These are phyloP conservation scores for Exophiala sp. DNA, from an alignment of 2,329 filamentous ascomycete species.

Conservation along the genomic window DNA sequence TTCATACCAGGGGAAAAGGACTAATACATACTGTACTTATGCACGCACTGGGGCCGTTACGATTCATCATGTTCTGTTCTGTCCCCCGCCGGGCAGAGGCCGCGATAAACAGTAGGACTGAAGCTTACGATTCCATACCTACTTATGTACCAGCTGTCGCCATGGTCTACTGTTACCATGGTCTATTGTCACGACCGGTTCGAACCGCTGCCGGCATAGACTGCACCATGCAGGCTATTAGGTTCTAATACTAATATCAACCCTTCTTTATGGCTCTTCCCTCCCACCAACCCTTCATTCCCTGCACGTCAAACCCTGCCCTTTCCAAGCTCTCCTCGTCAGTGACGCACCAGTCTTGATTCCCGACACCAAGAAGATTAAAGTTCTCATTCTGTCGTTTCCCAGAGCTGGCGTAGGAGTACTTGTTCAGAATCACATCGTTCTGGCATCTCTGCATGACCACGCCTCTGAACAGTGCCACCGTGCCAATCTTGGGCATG, in stretches of 20 bases:
- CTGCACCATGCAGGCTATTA: too few relatives aligned
- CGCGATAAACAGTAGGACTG: too few relatives aligned
- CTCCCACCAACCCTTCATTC: slow-evolving; percentile 27
- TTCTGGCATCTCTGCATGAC: slow-evolving; percentile 30
- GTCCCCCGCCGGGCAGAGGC: too few relatives aligned
- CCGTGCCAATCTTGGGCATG: slow-evolving; percentile 29
- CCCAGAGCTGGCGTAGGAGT: slow-evolving; percentile 17
- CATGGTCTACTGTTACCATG: too few relatives aligned
- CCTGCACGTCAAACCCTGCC: slow-evolving; percentile 22
- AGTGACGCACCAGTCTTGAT: slow-evolving; percentile 28
- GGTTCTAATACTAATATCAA: too few relatives aligned
- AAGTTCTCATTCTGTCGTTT: neutral
- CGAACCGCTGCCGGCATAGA: neutral
- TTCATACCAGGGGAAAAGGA: too few relatives aligned
- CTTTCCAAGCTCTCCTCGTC: slow-evolving; percentile 20
- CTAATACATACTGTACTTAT: too few relatives aligned
- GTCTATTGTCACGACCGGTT: too few relatives aligned
- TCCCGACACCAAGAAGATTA: neutral
- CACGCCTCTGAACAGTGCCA: slow-evolving; percentile 30
- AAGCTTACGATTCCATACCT: too few relatives aligned
- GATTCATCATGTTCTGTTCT: too few relatives aligned
- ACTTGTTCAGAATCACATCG: slow-evolving; percentile 32
- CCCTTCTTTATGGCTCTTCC: slow-evolving; percentile 7
- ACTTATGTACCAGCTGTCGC: too few relatives aligned
- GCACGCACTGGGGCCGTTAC: too few relatives aligned